Evolutionary conservation across 495 filamentous ascomycete species (phyloP), one percentile per base, ranked within the genome.

Genomic region (Oidiodendron maius): DNA sequence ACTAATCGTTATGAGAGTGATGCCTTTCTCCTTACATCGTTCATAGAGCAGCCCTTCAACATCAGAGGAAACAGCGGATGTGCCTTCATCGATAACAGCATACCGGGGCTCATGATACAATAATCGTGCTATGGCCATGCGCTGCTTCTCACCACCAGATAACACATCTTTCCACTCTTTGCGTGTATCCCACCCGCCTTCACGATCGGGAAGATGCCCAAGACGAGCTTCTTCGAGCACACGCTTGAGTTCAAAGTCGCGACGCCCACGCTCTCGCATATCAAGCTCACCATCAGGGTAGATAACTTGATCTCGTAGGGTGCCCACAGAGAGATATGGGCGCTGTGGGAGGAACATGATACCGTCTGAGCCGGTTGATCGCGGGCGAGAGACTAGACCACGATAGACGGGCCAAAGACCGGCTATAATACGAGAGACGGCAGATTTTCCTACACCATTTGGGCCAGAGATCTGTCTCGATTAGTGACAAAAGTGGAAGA

Each of bases 101-200:
- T 91, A 97, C 37, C 86, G 73, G 21, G 93, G 93, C 66, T 97
- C 90, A 59, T 97, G 94, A 63, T 99, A 97, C 53, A 96, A 71
- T 18, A 97, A 61, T 40, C 94, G 72, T 6, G 94, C 94, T 56
- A 97, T 86, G 6, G 80, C 88, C 71, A 97, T 84, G 20, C 94
- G 72, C 66, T 99, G 94, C 69, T 99, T 99, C 71, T 99, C 94
- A n/a, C 94, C 94, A 10, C 94, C 94, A 50, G 83, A 89, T 15
- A 99, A 66, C 9, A 99, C 88, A 59, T 97, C 93, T 69, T 97
- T 96, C 94, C 94, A 99, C 56, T 95, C 93, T 67, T 99, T 97
- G 21, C 86, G 73, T 17, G 87, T 86, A 60, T 99, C 89, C 91
- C 91, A 99, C 11, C 94, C 94, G 20, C 91, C 94, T 69, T 99